Evolutionary conservation across 345 rosid genomes (phyloP), one percentile per base, ranked within the genome.

Genomic region (Excoecaria cochinchinensis): DNA sequence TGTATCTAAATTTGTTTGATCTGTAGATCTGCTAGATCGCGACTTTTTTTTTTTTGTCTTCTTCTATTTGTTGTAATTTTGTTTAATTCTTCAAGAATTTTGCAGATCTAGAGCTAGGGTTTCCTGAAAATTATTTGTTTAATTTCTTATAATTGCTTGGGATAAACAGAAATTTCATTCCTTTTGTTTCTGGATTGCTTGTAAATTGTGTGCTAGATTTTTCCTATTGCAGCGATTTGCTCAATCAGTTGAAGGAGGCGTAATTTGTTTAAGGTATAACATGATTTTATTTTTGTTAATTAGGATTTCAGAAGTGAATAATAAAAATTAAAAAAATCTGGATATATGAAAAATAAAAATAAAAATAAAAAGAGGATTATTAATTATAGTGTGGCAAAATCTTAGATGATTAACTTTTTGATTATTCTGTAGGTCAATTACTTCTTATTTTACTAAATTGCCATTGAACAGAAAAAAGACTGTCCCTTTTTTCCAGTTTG

Each of bases 31-130:
- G 76, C 66, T 48, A 42, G 52, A 52, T 22, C 73, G 61, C 11
- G 39, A 15, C 19, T 12, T 58, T 17, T 1, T 22, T 19, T 39
- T 7, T 12, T 58, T 17, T 1, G 19, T 19, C 25, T 7, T 50
- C 50, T 67, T 68, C 16, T 53, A 70, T 47, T 21, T 60, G 51
- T 38, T 63, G 55, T 50, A 62, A 79, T 69, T 63, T 74, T 73
- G 82, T 50, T 36, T 19, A 69, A 22, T 59, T 74, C 58, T 4
- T 67, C 7, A 40, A 10, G 53, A 69, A 63, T 67, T 81, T 31
- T 73, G 58, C 57, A 72, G 84, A 77, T 75, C 85, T 84, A 82
- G 84, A 84, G 82, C 76, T 84, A 77, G 77, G 81, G 70, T 74
- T 69, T 69, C 24, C 0, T 36, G 16, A 63, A 31, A 69, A n/a